A percentile compares a stretch with the other conserved stretches of the same genome.
Conservation (phyloP, 805 yeast species). For the Kodamaea fukazawae region DNA sequence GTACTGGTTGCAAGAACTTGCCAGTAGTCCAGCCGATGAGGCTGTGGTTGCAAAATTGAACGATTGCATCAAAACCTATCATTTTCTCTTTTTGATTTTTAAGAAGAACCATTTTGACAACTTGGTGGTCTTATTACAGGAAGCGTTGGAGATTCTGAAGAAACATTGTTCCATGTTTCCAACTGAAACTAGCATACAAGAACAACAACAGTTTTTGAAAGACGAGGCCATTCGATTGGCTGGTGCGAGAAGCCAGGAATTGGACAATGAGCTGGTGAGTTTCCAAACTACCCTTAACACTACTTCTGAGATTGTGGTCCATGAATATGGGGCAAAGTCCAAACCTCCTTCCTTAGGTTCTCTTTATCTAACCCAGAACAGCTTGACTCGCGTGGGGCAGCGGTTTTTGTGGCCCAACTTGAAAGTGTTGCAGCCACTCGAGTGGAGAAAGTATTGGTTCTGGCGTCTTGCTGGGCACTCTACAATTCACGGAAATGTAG, state of each 20-base stretch:
- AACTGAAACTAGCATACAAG: neutral
- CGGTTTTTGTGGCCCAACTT: constrained; percentile 4
- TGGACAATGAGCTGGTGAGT: neutral
- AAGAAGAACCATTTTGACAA: constrained; percentile 18
- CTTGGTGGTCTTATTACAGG: constrained; percentile 13
- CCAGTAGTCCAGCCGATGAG: neutral
- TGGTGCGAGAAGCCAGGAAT: neutral
- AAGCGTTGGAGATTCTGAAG: constrained; percentile 16
- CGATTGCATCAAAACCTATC: constrained; percentile 15
- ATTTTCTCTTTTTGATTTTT: constrained; percentile 19
- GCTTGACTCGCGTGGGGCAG: neutral
- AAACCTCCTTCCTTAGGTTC: neutral
- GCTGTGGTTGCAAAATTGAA: neutral
- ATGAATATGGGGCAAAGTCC: neutral
- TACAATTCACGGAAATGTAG: too few relatives aligned
- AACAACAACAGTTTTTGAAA: neutral
- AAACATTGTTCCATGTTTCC: constrained; percentile 13
- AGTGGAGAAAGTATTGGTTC: constrained; percentile 26
- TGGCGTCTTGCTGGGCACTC: too few relatives aligned
- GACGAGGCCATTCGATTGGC: neutral
- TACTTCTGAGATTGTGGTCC: neutral
- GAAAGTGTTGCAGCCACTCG: neutral
- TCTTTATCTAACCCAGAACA: neutral
- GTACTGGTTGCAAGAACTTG: constrained; percentile 10
- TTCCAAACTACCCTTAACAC: neutral